Evolutionary conservation across 768 basidiomycete genomes (phyloP), one percentile per base, ranked within the genome.

Genomic region (Leccinum pellstonianum): DNA sequence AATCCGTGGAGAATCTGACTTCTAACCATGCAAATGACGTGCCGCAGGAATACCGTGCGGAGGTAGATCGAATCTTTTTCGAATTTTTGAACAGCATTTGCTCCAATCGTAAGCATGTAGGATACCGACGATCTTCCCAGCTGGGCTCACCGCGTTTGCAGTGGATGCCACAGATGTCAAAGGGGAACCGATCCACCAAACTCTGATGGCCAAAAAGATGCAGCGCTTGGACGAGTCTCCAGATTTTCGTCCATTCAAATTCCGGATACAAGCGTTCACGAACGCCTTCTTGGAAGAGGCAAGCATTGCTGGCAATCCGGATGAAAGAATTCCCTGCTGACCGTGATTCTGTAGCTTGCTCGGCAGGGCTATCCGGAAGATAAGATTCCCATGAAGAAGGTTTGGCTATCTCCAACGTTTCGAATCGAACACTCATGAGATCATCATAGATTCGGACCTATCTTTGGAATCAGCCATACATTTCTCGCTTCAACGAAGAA

Each of bases 161-260:
- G 95, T 98, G 76, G 93, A 97, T 59, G 89, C 91, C 4, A 90
- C 87, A 52, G 97, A 98, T 70, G 81, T 85, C 31, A 99, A 99
- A 74, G 96, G 96, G 54, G 96, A 99, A 73, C 88, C 91, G 48
- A 94, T 99, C 59, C 96, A 99, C 70, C 96, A 99, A 76, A 93
- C 93, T 37, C 81, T 98, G 67, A 99, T 99, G 96, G 90, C 95
- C 1, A 98, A 98, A 81, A 93, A 93, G 81, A 98, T 99, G 96
- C 91, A 94, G 67, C 87, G 93, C 55, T 80, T 98, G 57, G 95
- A 97, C 72, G 96, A 98, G 77, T 95, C 93, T 38, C 86, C 88
- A 47, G 96, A 98, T 75, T 99, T 96, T 76, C 86, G 96, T 27
- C 96, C 96, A 52, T 98, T 99, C 86, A 98, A 98, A 76, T 99